Evolutionary conservation across 2,329 filamentous ascomycete species (phyloP).

Genomic region (Talaromyces rugulosus): DNA sequence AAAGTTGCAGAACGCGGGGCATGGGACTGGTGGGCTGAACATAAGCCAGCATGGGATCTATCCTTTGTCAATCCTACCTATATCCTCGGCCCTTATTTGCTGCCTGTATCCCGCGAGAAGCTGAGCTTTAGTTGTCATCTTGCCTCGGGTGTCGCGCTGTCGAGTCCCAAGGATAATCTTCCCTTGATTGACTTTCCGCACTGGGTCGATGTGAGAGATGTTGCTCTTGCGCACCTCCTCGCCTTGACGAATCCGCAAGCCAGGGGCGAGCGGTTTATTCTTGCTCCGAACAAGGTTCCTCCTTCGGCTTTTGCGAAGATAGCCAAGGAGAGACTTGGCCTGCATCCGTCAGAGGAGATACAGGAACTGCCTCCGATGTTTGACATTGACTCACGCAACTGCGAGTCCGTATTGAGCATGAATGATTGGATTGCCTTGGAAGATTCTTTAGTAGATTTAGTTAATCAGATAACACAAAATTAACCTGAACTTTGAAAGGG

Average conservation of each 20-base stretch:
- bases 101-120: neutral
- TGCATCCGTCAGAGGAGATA: neutral
- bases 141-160: neutral
- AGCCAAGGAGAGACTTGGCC: neutral
- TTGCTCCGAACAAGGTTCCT: neutral
- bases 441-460: neutral
- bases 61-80: neutral
- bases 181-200: neutral
- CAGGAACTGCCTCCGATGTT: neutral
- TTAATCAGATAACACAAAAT: neutral
- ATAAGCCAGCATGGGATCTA: neutral
- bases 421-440: neutral
- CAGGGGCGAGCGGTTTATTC: neutral
- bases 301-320: neutral
- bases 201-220: conserved; percentile 47
- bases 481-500: neutral
- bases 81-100: neutral
- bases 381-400: neutral
- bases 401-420: neutral
- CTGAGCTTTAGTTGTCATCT: neutral
- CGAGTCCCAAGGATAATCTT: neutral
- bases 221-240: conserved; percentile 42
- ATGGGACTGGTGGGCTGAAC: neutral
- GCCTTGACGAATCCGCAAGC: conserved; percentile 31
- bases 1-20: neutral